Conservation (phyloP, 352 stramenopile genomes). For the Detonula confervacea region DNA sequence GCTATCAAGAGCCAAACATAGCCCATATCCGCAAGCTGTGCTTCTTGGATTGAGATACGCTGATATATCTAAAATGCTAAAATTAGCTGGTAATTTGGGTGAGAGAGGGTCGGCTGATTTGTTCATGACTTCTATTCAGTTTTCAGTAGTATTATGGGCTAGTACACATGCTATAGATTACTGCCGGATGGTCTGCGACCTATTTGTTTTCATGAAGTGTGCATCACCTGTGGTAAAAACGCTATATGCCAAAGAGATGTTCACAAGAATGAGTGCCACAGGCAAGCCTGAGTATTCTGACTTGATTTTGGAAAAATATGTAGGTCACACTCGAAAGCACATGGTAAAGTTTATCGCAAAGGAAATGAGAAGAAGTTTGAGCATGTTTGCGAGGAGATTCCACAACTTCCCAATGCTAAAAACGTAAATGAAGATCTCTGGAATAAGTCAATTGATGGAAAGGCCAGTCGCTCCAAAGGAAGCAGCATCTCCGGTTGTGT, state of each 20-base stretch:
- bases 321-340: no score
- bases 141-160: background rate
- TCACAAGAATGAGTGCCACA: background rate
- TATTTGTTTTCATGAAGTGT: constrained; percentile 1
- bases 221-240: constrained; percentile 10
- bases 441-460: no score
- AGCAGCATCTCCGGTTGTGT: no score
- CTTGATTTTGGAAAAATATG: no score
- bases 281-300: constrained; percentile 5
- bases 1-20: constrained; percentile 26
- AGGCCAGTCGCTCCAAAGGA: no score
- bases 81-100: constrained; percentile 1
- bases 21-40: background rate
- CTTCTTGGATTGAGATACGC: constrained; percentile 1
- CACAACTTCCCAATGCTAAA: no score
- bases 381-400: no score
- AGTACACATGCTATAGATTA: constrained; percentile 17
- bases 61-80: constrained; percentile 7
- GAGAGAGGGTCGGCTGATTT: constrained; percentile 1
- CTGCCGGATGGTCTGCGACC: background rate
- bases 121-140: background rate
- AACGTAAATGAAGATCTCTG: no score
- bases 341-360: no score
- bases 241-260: constrained; percentile 6
- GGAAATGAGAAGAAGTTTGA: no score